These are phyloP conservation scores for Acanthochlamys bracteata DNA, from an alignment of 106 monocot genomes.

Conservation along the genomic window DNA sequence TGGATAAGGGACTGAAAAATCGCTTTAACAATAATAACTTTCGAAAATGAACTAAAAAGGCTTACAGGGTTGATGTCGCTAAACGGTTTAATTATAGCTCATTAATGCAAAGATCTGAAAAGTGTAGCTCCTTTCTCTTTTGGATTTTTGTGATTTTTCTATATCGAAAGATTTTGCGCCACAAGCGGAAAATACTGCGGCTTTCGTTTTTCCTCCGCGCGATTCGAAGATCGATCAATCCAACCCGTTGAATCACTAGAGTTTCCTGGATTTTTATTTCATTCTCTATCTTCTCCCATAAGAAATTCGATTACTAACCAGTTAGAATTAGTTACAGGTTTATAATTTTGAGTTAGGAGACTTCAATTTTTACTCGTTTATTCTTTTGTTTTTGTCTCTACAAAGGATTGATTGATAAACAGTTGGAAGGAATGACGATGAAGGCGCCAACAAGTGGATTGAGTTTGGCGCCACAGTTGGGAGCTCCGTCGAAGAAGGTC, in stretches of 20 bases:
- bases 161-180: not conserved
- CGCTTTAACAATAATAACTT: too few species aligned
- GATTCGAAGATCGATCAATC: not conserved
- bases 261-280: not conserved
- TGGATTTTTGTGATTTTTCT: not conserved
- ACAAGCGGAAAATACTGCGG: not conserved
- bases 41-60: too few species aligned
- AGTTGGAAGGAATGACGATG: constrained; percentile 28
- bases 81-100: too few species aligned
- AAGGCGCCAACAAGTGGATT: constrained; percentile 40
- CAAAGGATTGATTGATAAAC: not conserved
- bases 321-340: too few species aligned
- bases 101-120: too few species aligned
- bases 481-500: constrained; percentile 17
- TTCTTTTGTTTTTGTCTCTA: not conserved
- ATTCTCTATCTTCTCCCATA: too few species aligned
- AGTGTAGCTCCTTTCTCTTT: too few species aligned
- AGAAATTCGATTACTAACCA: too few species aligned
- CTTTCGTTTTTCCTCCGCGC: not conserved
- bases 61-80: too few species aligned
- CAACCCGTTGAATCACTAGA: not conserved
- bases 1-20: too few species aligned
- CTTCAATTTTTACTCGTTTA: not conserved
- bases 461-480: constrained; percentile 20
- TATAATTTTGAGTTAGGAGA: not conserved